These are phyloP conservation scores for Fusarium lyarnte DNA, from an alignment of 2,329 filamentous ascomycete genomes.

Conservation along the genomic window DNA sequence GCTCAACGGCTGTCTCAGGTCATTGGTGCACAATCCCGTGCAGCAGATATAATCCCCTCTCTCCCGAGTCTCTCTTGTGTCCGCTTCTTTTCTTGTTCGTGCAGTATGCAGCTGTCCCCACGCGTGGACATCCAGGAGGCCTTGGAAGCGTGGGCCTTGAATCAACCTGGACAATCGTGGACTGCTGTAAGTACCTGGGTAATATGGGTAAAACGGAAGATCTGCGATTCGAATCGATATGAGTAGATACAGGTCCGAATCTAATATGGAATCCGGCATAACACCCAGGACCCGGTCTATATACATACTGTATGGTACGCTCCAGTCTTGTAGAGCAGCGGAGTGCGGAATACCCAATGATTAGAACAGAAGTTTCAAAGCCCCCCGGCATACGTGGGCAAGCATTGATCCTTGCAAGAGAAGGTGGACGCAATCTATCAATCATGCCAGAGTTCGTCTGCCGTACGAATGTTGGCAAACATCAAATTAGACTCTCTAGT, in stretches of 20 bases:
- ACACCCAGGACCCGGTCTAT: conserved; percentile 25
- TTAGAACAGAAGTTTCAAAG: conserved; percentile 13
- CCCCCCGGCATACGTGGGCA: conserved; percentile 5
- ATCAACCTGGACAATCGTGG: conserved; percentile 17
- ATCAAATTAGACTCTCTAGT: conserved; percentile 13
- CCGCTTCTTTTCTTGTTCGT: conserved; percentile 29
- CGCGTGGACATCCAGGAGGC: conserved; percentile 27
- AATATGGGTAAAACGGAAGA: conserved; percentile 18
- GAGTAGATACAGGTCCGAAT: conserved; percentile 2
- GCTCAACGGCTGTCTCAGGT: conserved; percentile 40
- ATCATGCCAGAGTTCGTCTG: conserved; percentile 5
- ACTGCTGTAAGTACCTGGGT: conserved; percentile 10
- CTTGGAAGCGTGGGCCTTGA: conserved; percentile 20
- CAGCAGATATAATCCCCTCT: conserved; percentile 26
- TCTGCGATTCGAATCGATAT: conserved; percentile 29
- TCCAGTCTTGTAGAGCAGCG: conserved; percentile 1
- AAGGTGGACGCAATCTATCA: conserved; percentile 4
- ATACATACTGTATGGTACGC: conserved; percentile 17
- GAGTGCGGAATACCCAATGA: conserved; percentile 4
- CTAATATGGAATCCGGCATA: conserved; percentile 15
- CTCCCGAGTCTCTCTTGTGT: conserved; percentile 20
- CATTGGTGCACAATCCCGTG: conserved; percentile 35
- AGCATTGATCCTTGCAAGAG: conserved; percentile 15
- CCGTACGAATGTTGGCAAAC: neutral
- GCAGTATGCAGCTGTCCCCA: conserved; percentile 38